These are phyloP conservation scores for Candida albicans DNA, from an alignment of 1,139 yeast species.

Conservation along the genomic window DNA sequence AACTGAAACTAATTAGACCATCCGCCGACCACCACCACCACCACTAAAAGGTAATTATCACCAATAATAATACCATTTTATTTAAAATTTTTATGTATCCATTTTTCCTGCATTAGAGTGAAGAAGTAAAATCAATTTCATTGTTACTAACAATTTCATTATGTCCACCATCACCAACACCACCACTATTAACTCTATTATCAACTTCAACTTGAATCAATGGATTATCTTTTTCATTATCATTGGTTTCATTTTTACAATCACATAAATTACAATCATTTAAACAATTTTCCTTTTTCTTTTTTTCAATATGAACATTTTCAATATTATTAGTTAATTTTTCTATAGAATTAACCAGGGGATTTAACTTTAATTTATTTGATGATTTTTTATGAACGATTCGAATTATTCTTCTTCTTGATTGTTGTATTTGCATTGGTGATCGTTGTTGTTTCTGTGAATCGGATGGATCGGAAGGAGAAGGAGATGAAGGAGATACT, in stretches of 20 bases:
- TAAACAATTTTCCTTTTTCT: conserved; percentile 8
- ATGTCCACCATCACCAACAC: neutral
- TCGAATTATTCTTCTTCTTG: conserved; percentile 1
- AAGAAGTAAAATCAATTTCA: conserved; percentile 23
- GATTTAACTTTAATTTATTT: neutral
- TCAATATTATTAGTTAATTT: conserved; percentile 3
- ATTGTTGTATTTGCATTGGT: neutral
- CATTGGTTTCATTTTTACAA: conserved; percentile 7
- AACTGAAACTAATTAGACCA: too few relatives aligned
- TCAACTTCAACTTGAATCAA: conserved; percentile 11
- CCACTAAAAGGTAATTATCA: too few relatives aligned
- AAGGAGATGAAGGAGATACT: conserved; percentile 10
- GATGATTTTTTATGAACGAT: neutral
- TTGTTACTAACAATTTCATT: conserved; percentile 13
- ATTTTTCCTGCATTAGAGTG: neutral
- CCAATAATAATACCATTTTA: too few relatives aligned
- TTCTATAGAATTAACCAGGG: conserved; percentile 2
- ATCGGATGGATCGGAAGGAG: neutral
- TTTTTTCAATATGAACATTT: conserved; percentile 4
- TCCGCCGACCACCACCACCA: too few relatives aligned
- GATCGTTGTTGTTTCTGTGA: neutral
- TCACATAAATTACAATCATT: conserved; percentile 11
- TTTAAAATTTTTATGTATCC: neutral
- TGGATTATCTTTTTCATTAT: conserved; percentile 7
- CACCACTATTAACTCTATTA: neutral